Conservation (phyloP, 495 filamentous ascomycete genomes). For the Trichoderma erinaceum region DNA sequence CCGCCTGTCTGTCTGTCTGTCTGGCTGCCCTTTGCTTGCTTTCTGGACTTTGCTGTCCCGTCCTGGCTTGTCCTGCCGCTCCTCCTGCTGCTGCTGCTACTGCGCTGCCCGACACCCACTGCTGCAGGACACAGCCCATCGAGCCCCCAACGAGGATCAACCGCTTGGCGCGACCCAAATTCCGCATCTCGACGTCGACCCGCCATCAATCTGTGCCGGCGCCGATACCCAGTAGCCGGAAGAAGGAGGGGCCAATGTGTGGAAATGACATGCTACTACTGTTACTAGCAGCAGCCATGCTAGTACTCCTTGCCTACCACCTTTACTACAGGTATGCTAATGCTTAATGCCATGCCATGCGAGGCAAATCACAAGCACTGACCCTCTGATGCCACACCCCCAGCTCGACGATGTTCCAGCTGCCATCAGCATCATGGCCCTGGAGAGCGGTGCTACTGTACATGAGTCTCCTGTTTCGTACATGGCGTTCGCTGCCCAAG, state of each 20-base stretch:
- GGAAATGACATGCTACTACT: not conserved
- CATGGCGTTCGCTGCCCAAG: conserved; percentile 1
- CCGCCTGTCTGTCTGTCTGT: too few relatives aligned
- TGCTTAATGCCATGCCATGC: not conserved
- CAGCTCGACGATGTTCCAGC: not conserved
- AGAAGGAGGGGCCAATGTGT: not conserved
- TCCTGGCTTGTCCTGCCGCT: not conserved
- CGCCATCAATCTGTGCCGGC: not conserved
- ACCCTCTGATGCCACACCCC: not conserved
- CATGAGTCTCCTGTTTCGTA: conserved; percentile 1
- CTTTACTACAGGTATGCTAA: not conserved
- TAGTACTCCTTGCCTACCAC: not conserved
- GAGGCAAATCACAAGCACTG: conserved; percentile 14
- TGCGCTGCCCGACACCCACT: too few relatives aligned
- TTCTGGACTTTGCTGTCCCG: not conserved
- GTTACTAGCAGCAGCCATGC: not conserved
- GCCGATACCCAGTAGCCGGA: conserved; percentile 1
- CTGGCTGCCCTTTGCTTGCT: not conserved
- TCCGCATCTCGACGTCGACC: not conserved
- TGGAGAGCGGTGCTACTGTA: not conserved
- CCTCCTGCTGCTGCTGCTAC: not conserved
- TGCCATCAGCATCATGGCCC: conserved; percentile 7
- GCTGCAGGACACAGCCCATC: conserved; percentile 3
- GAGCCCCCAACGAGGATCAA: conserved; percentile 1
- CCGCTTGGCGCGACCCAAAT: conserved; percentile 8